Base-by-base conservation (phyloP, 164 flowering plant genomes). In the Macadamia integrifolia region DNA sequence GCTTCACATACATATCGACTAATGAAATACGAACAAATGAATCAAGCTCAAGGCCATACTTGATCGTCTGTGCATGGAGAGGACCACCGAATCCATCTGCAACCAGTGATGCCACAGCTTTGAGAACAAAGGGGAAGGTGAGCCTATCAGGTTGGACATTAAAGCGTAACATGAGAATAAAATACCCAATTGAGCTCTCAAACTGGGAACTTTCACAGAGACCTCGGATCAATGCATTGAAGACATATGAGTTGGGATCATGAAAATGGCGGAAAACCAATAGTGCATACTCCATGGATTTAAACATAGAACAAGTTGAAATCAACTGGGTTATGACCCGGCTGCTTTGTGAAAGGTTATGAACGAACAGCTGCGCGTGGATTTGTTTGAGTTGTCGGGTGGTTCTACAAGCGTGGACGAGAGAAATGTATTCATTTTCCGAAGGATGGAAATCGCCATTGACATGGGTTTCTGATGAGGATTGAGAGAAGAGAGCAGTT, bases 1-100 rank as follows among this genome's bases (percentile, higher is more conserved):
- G 57, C 61, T 85, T 82, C 49, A 72, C 83, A 71, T 87, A 83
- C 87, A 82, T 81, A 29, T 80, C 85, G 52, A 77, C 82, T 77
- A 85, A 75, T n/a, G 78, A 80, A 66, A 78, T 77, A 58, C 81
- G 55, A 58, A 85, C 84, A 74, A 85, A 83, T 8, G 74, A 65
- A 61, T 83, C 85, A 49, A 74, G 67, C 52, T 79, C 84, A 59
- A 84, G 35, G 9, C 91, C 84, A 44, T 60, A 55, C 65, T 78
- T 85, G 72, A 71, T 6, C 43, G 72, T 52, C 17, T 61, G 53
- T 9, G 77, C 69, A 80, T 85, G 85, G 9, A 85, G 28, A 30
- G 46, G 42, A 17, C 50, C 62, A 44, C 83, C 83, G 17, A 75
- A 62, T 65, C 72, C 10, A 7, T 17, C n/a, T 3, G 42, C 72